These are phyloP conservation scores for Apiotrichum veenhuisii DNA, from an alignment of 1,284 basidiomycete species.

Conservation along the genomic window DNA sequence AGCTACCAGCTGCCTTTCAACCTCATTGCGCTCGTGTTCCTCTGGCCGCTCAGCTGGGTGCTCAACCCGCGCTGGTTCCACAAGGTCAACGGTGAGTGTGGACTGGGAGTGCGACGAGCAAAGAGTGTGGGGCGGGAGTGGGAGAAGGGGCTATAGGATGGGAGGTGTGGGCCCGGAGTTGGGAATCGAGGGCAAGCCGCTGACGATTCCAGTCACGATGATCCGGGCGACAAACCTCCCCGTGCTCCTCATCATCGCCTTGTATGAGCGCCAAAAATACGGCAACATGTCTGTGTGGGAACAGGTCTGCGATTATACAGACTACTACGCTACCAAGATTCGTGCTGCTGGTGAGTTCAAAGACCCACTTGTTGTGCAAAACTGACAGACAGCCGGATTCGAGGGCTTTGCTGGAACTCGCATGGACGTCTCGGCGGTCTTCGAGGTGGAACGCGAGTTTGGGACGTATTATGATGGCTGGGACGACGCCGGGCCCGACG, in stretches of 20 bases:
- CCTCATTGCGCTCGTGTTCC: conserved; percentile 70
- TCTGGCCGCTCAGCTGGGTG: conserved; percentile 76
- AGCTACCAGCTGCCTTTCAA: conserved; percentile 91
- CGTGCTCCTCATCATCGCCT: conserved; percentile 71
- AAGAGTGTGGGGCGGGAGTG: no score
- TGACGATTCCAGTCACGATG: conserved; percentile 35
- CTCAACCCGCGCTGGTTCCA: conserved; percentile 64
- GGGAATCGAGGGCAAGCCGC: no score
- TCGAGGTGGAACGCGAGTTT: conserved; percentile 73
- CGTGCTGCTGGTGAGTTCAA: conserved; percentile 64
- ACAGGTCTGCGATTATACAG: conserved; percentile 62
- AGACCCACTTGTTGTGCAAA: background rate
- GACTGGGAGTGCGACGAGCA: no score
- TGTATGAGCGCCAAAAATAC: conserved; percentile 74
- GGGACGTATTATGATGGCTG: conserved; percentile 44
- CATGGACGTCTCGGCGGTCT: conserved; percentile 72
- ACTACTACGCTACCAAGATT: conserved; percentile 61
- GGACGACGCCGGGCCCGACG: conserved; percentile 52
- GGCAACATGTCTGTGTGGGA: conserved; percentile 65
- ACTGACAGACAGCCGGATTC: conserved; percentile 60
- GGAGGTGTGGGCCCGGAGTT: no score
- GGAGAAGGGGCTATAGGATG: no score
- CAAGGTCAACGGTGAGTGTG: conserved; percentile 57
- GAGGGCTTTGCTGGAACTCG: conserved; percentile 68
- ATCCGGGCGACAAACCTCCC: conserved; percentile 76